Percentiles rank a stretch among this genome's conserved stretches.
Conservation (phyloP, 805 yeast genomes). For the Yarrowia sp. region DNA sequence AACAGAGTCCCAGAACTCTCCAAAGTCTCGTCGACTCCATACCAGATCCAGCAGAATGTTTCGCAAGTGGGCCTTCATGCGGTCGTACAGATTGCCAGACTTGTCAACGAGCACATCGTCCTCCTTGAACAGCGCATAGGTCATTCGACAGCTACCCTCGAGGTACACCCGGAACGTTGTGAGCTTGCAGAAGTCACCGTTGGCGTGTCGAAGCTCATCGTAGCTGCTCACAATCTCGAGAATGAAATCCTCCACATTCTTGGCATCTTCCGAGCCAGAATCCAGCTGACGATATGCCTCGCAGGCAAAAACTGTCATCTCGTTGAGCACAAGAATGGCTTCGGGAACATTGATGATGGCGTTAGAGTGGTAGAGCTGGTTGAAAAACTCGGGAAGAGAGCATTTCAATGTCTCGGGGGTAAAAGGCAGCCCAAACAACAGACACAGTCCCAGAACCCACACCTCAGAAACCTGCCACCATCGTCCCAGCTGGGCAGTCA, state of each 20-base stretch:
- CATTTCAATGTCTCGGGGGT: not conserved
- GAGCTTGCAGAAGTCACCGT: constrained; percentile 15
- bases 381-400: not conserved
- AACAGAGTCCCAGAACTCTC: constrained; percentile 24
- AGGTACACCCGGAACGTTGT: constrained; percentile 14
- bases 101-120: not conserved
- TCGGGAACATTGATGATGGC: constrained; percentile 16
- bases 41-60: constrained; percentile 9
- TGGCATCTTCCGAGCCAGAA: not conserved
- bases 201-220: constrained; percentile 9
- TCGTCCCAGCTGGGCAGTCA: constrained; percentile 46
- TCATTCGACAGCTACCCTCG: constrained; percentile 10
- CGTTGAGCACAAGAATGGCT: constrained; percentile 15
- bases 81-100: not conserved
- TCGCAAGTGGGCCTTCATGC: constrained; percentile 2
- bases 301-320: constrained; percentile 13
- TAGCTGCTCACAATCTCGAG: not conserved
- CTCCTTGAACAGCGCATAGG: constrained; percentile 10
- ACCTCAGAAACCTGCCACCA: constrained; percentile 53
- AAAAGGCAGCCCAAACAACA: constrained; percentile 41
- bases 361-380: not conserved
- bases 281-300: constrained; percentile 1
- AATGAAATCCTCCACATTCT: not conserved
- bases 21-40: constrained; percentile 12
- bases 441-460: constrained; percentile 33